Evolutionary conservation across 306 rosid species (phyloP), one percentile per base, ranked within the genome.

Genomic region (Nissolia schottii): DNA sequence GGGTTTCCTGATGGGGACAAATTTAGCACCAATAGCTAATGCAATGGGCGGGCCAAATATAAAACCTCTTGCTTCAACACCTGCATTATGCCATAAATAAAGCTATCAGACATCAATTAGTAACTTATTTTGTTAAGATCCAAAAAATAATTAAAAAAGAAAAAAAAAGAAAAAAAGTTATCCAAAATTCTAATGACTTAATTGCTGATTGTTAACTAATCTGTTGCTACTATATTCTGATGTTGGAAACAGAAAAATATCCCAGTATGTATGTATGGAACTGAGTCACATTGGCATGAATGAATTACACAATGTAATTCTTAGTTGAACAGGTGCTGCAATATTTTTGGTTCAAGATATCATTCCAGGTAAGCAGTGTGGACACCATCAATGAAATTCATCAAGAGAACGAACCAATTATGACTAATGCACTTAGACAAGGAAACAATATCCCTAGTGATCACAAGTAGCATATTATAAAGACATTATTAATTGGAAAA

Each of bases 11-110:
- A 95, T 79, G 32, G 99, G 99, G n/a, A 95, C 96, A 73, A 95
- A 95, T 73, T 95, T 95, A 51, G 96, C 99, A 15, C 99, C 97
- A 35, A 95, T 85, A 13, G 99, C 99, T 87, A 95, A 82, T 4
- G 99, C 99, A 70, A 95, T 91, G 35, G 99, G 96, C 32, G 99
- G 99, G 32, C 99, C 99, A 88, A 95, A 95, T 71, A 95, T 95
- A 74, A 95, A 95, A 10, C 99, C 99, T 62, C 99, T 91, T 40
- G 99, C 99, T 85, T 95, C 99, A 50, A 95, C 41, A 11, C 99
- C 99, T 95, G 74, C 74, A 61, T 67, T 66, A 31, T 12, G 78
- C 22, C 24, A 74, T 29, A 54, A 63, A 61, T 38, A 37, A 28
- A 61, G 28, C 69, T 37, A 49, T 61, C 10, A 83, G 13, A 65